Evolutionary conservation across 2,329 filamentous ascomycete genomes (phyloP).

Genomic region (Sporothrix schenckii): DNA sequence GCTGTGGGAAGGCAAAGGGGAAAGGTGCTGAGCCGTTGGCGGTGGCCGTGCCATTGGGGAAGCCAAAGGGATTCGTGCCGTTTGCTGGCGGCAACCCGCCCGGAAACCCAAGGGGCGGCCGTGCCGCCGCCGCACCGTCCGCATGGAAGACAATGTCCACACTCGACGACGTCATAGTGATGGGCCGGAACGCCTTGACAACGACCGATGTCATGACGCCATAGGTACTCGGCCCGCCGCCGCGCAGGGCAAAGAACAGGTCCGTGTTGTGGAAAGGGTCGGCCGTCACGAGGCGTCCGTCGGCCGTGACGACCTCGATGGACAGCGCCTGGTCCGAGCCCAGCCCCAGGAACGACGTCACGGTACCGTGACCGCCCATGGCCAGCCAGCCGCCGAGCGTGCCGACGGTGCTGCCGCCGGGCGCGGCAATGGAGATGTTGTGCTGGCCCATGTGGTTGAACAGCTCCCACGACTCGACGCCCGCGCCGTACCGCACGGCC

Average conservation of each 20-base stretch:
- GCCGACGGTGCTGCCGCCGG: slow-evolving; percentile 44
- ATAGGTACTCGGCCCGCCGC: slow-evolving; percentile 46
- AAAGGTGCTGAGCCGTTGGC: background rate
- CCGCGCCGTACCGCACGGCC: slow-evolving; percentile 43
- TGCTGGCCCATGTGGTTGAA: slow-evolving; percentile 42
- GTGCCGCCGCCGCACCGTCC: background rate
- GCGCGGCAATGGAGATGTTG: slow-evolving; percentile 43
- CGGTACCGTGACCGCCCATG: slow-evolving; percentile 54
- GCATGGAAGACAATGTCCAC: slow-evolving; percentile 36
- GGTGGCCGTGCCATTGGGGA: slow-evolving; percentile 12
- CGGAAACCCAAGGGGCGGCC: slow-evolving; percentile 8
- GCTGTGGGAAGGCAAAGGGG: slow-evolving; percentile 20
- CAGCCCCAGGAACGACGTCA: slow-evolving; percentile 53
- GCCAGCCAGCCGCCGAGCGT: slow-evolving; percentile 57
- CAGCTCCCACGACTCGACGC: slow-evolving; percentile 45
- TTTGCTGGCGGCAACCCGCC: background rate
- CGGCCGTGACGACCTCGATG: slow-evolving; percentile 52
- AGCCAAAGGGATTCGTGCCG: background rate
- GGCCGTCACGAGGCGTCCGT: slow-evolving; percentile 52
- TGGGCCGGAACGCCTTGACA: slow-evolving; percentile 38
- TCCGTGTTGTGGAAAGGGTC: slow-evolving; percentile 52
- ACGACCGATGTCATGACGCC: slow-evolving; percentile 39
- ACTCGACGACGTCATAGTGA: slow-evolving; percentile 32
- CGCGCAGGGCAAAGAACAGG: slow-evolving; percentile 59
- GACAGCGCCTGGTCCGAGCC: slow-evolving; percentile 57